Base-by-base conservation (phyloP, 306 rosid genomes). In the Astragalus glycyphyllos region DNA sequence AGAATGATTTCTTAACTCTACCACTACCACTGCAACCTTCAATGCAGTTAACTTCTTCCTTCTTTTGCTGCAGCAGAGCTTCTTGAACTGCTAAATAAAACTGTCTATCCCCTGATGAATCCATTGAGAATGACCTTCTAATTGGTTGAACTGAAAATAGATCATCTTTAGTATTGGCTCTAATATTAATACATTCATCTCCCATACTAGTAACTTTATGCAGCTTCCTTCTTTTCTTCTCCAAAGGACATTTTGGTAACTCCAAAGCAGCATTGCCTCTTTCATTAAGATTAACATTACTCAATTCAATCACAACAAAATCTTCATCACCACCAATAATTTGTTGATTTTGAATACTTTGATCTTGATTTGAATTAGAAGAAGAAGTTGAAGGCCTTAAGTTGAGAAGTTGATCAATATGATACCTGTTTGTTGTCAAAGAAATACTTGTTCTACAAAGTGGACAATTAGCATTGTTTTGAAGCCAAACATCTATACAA, bases 401-500 rank as follows among this genome's bases (percentile, higher is more conserved):
- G 11, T 38, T 77, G n/a, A 87, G 58, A 55, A 87, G 73, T 78
- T 66, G 92, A 35, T 84, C 84, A 46, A 76, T 45, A 0, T 64
- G 87, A 65, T 74, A 84, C 41, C 81, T 65, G 38, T 70, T 73
- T 13, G 85, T 61, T 13, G 85, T 61, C 29, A 82, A 49, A 1
- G 96, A 94, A 83, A 90, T 83, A 68, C 84, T 84, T 34, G 92
- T 86, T 65, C 99, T 82, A 40, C 99, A 95, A 56, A 95, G 97
- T 29, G 97, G 99, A 79, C 99, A 95, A 81, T 91, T 95, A n/a
- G 96, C 87, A 79, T 85, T 91, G 79, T 50, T 82, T 69, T 87
- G 96, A 45, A 95, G 96, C 99, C 99, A 91, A 51, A 91, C 88
- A 55, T 95, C 99, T 42, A 95, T 89, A 81, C 99, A 95, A 77